A percentile compares a stretch with the other conserved stretches of the same genome.
phyloP scores from a whole-genome alignment of 1,284 basidiomycete genomes.

The Cutaneotrichosporon dermatis region DNA sequence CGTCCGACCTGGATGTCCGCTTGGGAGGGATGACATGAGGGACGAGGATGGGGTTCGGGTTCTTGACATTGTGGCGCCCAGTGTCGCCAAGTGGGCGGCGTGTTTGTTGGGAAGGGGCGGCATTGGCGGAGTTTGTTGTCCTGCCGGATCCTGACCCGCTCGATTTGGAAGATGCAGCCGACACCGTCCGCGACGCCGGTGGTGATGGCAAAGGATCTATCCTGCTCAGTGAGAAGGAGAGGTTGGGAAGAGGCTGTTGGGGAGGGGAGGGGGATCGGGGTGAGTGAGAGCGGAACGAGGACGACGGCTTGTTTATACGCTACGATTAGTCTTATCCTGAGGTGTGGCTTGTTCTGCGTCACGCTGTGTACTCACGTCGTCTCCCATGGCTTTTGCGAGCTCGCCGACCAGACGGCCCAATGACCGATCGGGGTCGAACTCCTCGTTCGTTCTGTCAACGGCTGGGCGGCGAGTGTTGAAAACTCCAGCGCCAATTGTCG shows the following conservation, averaged over 20 bases:
- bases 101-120: neutral
- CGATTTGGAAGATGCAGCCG: constrained; percentile 11
- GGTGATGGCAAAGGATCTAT: constrained; percentile 39
- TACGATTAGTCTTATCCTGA: constrained; percentile 12
- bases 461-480: constrained; percentile 43
- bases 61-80: constrained; percentile 25
- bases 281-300: constrained; percentile 6
- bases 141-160: neutral
- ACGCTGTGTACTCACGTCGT: too few species aligned
- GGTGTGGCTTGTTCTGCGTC: too few species aligned
- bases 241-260: constrained; percentile 48
- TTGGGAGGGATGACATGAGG: neutral
- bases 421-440: constrained; percentile 81
- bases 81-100: constrained; percentile 31
- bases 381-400: constrained; percentile 37
- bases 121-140: neutral
- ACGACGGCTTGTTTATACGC: constrained; percentile 16
- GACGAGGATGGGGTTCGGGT: neutral
- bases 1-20: neutral
- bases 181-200: constrained; percentile 27
- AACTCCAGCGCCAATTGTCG: constrained; percentile 78
- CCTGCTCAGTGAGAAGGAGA: constrained; percentile 42
- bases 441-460: constrained; percentile 59
- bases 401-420: constrained; percentile 56
- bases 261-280: constrained; percentile 17